phyloP scores from a whole-genome alignment of 305 asterid species.

The Fraxinus dipetala region DNA sequence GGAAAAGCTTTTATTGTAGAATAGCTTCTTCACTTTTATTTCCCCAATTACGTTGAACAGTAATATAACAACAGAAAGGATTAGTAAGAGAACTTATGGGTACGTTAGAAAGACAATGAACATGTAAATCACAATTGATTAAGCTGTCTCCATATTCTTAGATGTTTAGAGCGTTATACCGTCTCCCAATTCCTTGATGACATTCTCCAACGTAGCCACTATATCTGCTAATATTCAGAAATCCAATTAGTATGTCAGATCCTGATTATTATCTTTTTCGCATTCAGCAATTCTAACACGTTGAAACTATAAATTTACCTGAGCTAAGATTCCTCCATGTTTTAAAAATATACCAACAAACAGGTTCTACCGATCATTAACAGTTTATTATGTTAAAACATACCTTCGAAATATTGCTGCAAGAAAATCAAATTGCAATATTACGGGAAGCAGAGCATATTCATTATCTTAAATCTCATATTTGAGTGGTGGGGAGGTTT shows the following conservation, averaged over 20 bases:
- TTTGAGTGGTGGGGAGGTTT: not conserved
- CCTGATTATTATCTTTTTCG: not conserved
- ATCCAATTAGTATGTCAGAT: conserved; percentile 11
- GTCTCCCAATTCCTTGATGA: conserved; percentile 59
- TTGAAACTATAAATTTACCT: not conserved
- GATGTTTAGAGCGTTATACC: conserved; percentile 30
- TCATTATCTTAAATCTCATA: not conserved
- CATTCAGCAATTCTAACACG: not conserved
- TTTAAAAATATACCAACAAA: not conserved
- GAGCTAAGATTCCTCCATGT: not conserved
- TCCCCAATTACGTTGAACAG: not conserved
- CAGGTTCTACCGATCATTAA: conserved; percentile 12
- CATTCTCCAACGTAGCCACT: conserved; percentile 59
- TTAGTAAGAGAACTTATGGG: not conserved
- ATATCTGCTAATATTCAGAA: conserved; percentile 50
- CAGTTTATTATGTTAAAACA: conserved; percentile 5
- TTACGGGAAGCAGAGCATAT: not conserved
- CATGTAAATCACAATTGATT: conserved; percentile 4
- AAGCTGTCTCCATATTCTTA: conserved; percentile 7
- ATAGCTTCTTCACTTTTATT: not conserved
- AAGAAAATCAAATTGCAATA: conserved; percentile 16
- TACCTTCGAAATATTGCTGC: conserved; percentile 80
- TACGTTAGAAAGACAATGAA: conserved; percentile 6
- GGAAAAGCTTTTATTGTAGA: not conserved
- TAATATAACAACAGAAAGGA: not conserved